phyloP scores from a whole-genome alignment of 1,139 yeast genomes.

The Nematodospora anomalae region DNA sequence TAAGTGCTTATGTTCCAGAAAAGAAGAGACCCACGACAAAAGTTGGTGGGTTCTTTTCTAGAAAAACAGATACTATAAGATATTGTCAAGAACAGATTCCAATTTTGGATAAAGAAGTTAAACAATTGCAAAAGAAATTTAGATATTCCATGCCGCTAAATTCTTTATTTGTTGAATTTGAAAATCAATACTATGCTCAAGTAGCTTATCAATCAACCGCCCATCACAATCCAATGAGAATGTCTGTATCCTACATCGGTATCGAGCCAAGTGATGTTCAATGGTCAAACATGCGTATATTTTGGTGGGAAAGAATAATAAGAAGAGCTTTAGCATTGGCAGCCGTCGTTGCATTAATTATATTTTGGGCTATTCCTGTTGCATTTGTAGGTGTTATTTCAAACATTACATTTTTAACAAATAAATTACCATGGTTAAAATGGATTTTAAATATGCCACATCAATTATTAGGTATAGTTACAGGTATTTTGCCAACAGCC shows the following conservation, averaged over 20 bases:
- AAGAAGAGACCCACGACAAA: constrained; percentile 77
- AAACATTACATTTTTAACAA: constrained; percentile 63
- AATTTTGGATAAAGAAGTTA: constrained; percentile 55
- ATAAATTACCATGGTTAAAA: constrained; percentile 58
- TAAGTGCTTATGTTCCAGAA: constrained; percentile 67
- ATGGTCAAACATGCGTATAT: constrained; percentile 72
- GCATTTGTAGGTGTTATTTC: constrained; percentile 82
- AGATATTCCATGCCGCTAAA: constrained; percentile 48
- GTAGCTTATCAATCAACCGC: constrained; percentile 61
- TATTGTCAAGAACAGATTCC: constrained; percentile 58
- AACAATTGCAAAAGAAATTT: constrained; percentile 48
- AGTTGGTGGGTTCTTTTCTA: constrained; percentile 50
- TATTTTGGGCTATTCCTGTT: constrained; percentile 86
- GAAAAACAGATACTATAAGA: constrained; percentile 62
- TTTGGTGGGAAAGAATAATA: constrained; percentile 79
- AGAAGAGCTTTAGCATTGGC: constrained; percentile 60
- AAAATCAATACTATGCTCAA: constrained; percentile 69
- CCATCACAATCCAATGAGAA: constrained; percentile 54
- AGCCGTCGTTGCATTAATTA: constrained; percentile 56
- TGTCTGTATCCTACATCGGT: constrained; percentile 53
- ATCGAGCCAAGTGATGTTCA: constrained; percentile 60
- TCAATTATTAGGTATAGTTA: constrained; percentile 59
- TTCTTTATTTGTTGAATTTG: constrained; percentile 69
- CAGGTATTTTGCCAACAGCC: constrained; percentile 75
- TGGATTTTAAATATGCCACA: constrained; percentile 66